These are phyloP conservation scores for Pichia phayaonensis DNA, from an alignment of 805 yeast genomes.

Conservation along the genomic window DNA sequence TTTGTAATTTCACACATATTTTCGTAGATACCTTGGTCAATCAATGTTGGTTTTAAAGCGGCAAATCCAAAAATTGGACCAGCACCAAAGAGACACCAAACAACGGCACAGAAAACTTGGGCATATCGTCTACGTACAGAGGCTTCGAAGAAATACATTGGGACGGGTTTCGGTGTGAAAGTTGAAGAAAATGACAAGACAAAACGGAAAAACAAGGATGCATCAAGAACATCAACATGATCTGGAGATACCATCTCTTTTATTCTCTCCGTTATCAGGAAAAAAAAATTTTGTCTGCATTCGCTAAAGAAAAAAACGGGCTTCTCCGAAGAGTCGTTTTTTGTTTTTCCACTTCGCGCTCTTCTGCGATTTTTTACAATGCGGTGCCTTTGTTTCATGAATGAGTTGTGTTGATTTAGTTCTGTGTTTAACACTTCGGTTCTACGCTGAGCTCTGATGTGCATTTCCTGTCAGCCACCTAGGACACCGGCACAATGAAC, in stretches of 20 bases:
- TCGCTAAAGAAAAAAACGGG: not conserved
- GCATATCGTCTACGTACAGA: constrained; percentile 25
- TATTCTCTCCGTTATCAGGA: not conserved
- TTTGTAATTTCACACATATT: constrained; percentile 28
- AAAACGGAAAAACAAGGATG: not conserved
- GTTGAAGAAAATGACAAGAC: not conserved
- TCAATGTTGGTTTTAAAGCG: constrained; percentile 46
- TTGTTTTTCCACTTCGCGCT: not conserved
- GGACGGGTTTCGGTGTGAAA: not conserved
- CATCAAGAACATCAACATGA: no score
- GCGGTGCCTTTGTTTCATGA: not conserved
- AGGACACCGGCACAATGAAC: not conserved
- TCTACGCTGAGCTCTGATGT: not conserved
- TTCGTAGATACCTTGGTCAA: constrained; percentile 42
- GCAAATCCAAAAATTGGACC: constrained; percentile 58
- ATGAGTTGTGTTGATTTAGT: no score
- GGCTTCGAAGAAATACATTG: constrained; percentile 28
- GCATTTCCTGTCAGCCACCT: not conserved
- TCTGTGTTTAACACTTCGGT: not conserved
- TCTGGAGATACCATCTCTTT: not conserved
- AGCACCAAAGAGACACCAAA: constrained; percentile 49
- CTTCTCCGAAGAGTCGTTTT: not conserved
- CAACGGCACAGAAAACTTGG: constrained; percentile 43
- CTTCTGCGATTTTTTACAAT: no score
- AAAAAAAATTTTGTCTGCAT: not conserved